Evolutionary conservation across 805 yeast genomes (phyloP).

Genomic region (Teunomyces cretensis): DNA sequence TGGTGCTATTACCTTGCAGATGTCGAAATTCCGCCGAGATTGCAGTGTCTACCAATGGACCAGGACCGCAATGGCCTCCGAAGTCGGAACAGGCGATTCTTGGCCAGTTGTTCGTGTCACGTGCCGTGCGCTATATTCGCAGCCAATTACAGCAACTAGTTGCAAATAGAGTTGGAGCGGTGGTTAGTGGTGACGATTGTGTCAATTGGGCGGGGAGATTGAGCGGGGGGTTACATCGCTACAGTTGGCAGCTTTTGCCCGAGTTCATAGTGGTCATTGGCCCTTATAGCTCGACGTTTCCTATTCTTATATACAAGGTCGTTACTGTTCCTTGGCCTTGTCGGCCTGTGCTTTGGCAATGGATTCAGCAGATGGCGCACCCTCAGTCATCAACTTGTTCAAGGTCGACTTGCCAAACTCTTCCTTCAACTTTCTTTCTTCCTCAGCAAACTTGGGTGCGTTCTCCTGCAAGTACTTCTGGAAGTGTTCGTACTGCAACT

Average conservation of each 20-base stretch:
- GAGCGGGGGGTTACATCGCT: no score
- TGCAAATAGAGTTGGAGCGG: not conserved
- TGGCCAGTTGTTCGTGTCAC: not conserved
- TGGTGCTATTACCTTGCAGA: no score
- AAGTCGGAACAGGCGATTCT: not conserved
- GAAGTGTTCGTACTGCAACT: constrained; percentile 80
- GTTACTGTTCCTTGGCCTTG: constrained; percentile 11
- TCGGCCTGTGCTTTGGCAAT: constrained; percentile 44
- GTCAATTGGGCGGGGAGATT: no score
- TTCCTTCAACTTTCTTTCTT: constrained; percentile 83
- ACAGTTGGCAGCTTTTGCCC: no score
- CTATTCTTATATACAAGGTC: constrained; percentile 3
- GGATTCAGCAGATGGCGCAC: constrained; percentile 74
- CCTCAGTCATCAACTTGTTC: constrained; percentile 82
- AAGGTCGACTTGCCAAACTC: constrained; percentile 79
- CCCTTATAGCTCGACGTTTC: no score
- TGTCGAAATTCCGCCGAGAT: no score
- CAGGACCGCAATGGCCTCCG: not conserved
- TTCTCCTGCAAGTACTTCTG: constrained; percentile 58
- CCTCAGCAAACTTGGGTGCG: constrained; percentile 70
- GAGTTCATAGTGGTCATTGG: no score
- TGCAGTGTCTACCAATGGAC: no score
- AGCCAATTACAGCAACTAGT: not conserved
- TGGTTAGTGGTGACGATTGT: no score
- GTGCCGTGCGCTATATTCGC: not conserved